Conservation (phyloP, 306 rosid genomes). For the Chamaecrista fasciculata region DNA sequence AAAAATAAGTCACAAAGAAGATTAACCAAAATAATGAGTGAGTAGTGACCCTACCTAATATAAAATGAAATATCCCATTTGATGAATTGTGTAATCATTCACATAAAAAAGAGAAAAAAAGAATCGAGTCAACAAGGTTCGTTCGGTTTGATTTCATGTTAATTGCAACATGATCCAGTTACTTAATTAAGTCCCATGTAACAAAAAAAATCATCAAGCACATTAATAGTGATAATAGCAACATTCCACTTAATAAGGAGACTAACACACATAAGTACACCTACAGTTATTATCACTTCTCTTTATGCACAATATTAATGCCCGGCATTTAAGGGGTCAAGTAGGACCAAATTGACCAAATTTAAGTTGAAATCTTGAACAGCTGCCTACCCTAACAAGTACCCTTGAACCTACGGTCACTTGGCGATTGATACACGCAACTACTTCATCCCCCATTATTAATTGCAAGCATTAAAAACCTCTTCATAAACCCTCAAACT, state of each 20-base stretch:
- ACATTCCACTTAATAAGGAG: not conserved
- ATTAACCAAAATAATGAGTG: no score
- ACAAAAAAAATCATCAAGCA: no score
- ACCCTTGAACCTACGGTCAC: not conserved
- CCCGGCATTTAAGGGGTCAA: not conserved
- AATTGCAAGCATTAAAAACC: not conserved
- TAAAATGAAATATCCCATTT: no score
- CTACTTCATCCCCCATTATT: not conserved
- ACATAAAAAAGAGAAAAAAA: no score
- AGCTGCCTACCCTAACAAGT: not conserved
- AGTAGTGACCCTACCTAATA: no score
- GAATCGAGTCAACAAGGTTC: no score
- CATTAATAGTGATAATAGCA: not conserved
- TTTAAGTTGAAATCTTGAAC: conserved; percentile 2
- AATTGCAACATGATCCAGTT: no score
- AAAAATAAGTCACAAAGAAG: no score
- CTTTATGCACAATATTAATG: not conserved
- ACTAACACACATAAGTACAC: not conserved
- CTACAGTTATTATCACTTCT: not conserved
- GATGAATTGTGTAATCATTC: no score
- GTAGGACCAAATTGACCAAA: not conserved
- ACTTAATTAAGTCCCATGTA: no score
- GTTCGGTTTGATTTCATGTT: no score
- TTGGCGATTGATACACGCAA: not conserved
- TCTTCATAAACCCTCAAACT: not conserved